These are phyloP conservation scores for Anethum foeniculum DNA, from an alignment of 140 eudicot species.

Conservation along the genomic window DNA sequence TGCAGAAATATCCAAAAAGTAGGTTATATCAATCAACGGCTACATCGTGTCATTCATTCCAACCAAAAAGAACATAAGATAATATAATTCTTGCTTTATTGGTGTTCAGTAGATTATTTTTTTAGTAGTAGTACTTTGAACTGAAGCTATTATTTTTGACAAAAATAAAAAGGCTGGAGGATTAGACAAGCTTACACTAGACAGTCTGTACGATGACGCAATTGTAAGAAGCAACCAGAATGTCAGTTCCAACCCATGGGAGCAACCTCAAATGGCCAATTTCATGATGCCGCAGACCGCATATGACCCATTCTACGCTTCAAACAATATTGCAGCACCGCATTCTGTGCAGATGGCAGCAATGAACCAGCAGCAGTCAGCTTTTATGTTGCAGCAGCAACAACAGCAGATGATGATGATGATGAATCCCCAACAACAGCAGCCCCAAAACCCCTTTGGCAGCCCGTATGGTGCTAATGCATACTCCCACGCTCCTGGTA, in stretches of 20 bases:
- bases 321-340: conserved; percentile 53
- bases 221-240: conserved; percentile 55
- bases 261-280: conserved; percentile 26
- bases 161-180: conserved; percentile 58
- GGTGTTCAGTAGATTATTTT: not conserved
- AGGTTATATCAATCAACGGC: not conserved
- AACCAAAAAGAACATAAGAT: not conserved
- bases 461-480: conserved; percentile 28
- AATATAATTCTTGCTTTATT: not conserved
- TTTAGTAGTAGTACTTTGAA: not conserved
- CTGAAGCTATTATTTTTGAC: conserved; percentile 7
- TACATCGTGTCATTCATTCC: not conserved
- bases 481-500: conserved; percentile 44
- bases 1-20: not conserved
- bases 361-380: conserved; percentile 53
- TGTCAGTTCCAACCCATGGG: conserved; percentile 80
- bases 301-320: conserved; percentile 61
- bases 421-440: conserved; percentile 59
- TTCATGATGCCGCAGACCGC: conserved; percentile 48
- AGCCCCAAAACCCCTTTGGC: conserved; percentile 57
- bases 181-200: conserved; percentile 64
- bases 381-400: conserved; percentile 44
- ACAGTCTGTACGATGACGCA: conserved; percentile 75
- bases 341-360: conserved; percentile 66
- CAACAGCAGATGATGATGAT: conserved; percentile 72